A percentile compares a stretch with the other conserved stretches of the same genome.
Conservation (phyloP, 2,329 filamentous ascomycete species). For the Blastomyces silverae region DNA sequence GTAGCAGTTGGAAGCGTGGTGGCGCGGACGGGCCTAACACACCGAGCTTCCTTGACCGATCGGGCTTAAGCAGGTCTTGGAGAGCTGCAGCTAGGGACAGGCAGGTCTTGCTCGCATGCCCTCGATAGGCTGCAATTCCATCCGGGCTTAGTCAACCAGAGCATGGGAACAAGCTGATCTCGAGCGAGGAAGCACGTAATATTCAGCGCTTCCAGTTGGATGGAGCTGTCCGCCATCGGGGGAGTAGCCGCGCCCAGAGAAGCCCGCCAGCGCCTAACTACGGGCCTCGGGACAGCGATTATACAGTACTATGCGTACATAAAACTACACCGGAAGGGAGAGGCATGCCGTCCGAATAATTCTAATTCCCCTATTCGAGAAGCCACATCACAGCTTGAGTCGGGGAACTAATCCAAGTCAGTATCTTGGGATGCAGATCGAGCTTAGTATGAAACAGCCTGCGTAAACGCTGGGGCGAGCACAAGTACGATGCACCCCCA, state of each 20-base stretch:
- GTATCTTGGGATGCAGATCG: background rate
- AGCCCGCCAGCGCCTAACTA: background rate
- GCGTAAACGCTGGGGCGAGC: background rate
- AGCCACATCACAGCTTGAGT: background rate
- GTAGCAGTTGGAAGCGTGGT: conserved; percentile 6
- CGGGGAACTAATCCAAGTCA: background rate
- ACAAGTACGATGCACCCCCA: too few relatives aligned
- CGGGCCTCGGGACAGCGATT: background rate
- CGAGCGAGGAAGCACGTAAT: background rate
- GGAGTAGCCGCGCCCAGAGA: background rate
- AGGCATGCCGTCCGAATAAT: background rate
- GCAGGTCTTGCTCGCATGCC: background rate
- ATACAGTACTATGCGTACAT: too few relatives aligned
- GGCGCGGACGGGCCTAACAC: background rate
- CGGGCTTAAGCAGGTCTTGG: background rate
- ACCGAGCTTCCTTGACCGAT: background rate
- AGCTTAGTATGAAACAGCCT: background rate
- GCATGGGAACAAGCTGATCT: background rate
- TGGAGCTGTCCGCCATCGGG: background rate
- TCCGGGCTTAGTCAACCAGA: background rate
- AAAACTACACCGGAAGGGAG: background rate
- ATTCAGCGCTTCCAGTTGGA: background rate
- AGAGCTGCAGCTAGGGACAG: background rate
- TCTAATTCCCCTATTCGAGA: background rate
- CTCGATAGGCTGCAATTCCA: background rate